Evolutionary conservation across 1,284 basidiomycete genomes (phyloP).

Genomic region (Malassezia arunalokei): DNA sequence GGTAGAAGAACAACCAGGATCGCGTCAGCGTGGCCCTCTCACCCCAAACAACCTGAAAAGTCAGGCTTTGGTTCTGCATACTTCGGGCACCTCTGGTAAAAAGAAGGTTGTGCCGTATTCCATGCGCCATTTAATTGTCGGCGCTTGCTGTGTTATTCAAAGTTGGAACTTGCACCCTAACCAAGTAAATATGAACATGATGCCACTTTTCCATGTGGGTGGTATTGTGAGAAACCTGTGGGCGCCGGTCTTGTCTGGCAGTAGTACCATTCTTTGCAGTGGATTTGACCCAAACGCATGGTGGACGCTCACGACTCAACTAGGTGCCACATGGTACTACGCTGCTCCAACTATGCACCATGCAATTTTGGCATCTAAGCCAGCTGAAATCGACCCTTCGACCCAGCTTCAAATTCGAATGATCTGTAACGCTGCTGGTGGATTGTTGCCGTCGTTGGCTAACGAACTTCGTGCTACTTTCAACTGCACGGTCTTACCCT

Average conservation of each 20-base stretch:
- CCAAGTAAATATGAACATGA: slow-evolving; percentile 47
- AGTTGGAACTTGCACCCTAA: slow-evolving; percentile 41
- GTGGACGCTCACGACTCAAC: slow-evolving; percentile 42
- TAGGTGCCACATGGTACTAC: slow-evolving; percentile 46
- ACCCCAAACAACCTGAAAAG: slow-evolving; percentile 34
- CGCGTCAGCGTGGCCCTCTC: slow-evolving; percentile 25
- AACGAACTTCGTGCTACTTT: slow-evolving; percentile 44
- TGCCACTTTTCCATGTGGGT: slow-evolving; percentile 46
- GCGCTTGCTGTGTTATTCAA: slow-evolving; percentile 42
- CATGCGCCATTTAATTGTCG: slow-evolving; percentile 43
- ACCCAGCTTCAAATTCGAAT: slow-evolving; percentile 39
- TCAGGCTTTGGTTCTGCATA: slow-evolving; percentile 43
- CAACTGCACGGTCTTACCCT: slow-evolving; percentile 40
- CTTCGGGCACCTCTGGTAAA: slow-evolving; percentile 45
- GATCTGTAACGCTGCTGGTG: slow-evolving; percentile 46
- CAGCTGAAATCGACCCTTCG: slow-evolving; percentile 31
- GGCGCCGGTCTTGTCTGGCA: slow-evolving; percentile 42
- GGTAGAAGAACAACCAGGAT: slow-evolving; percentile 17
- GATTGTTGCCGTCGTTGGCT: slow-evolving; percentile 43
- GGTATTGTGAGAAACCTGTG: slow-evolving; percentile 45
- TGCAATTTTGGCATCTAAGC: slow-evolving; percentile 42
- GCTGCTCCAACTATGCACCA: slow-evolving; percentile 46
- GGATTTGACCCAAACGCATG: slow-evolving; percentile 44
- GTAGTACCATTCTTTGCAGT: slow-evolving; percentile 44
- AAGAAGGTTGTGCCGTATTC: slow-evolving; percentile 46